phyloP scores from a whole-genome alignment of 768 basidiomycete genomes.

The Xerocomellus intermedius region DNA sequence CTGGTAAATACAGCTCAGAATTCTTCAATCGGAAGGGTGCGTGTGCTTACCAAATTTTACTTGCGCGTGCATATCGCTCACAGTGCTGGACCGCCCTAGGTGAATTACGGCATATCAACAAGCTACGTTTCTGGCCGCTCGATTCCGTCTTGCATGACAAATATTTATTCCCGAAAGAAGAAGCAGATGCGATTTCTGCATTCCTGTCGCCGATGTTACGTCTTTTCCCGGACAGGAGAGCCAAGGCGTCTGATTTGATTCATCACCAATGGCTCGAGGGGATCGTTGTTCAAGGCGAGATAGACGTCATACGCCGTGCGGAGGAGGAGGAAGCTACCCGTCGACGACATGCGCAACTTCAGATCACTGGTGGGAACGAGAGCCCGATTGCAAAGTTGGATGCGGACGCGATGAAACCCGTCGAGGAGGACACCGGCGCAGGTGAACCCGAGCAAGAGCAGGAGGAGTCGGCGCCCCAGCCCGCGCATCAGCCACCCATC shows the following conservation, averaged over 20 bases:
- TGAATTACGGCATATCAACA: slow-evolving; percentile 92
- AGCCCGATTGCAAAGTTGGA: slow-evolving; percentile 29
- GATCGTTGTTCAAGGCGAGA: slow-evolving; percentile 84
- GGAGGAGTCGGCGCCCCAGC: slow-evolving; percentile 1
- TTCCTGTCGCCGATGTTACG: slow-evolving; percentile 91
- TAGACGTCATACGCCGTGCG: slow-evolving; percentile 71
- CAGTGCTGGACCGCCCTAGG: slow-evolving; percentile 35
- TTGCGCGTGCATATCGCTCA: slow-evolving; percentile 3
- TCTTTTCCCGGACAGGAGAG: slow-evolving; percentile 84
- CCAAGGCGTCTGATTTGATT: slow-evolving; percentile 80
- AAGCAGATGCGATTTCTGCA: slow-evolving; percentile 76
- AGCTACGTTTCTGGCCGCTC: slow-evolving; percentile 90
- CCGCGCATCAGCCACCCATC: slow-evolving; percentile 30
- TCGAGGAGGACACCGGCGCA: slow-evolving; percentile 44
- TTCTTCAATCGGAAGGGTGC: slow-evolving; percentile 96
- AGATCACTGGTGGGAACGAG: slow-evolving; percentile 5
- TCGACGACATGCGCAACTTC: slow-evolving; percentile 18
- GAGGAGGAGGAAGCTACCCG: slow-evolving; percentile 49
- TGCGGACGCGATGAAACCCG: slow-evolving; percentile 71
- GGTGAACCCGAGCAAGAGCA: slow-evolving; percentile 13
- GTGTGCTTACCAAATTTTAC: slow-evolving; percentile 18
- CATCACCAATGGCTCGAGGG: slow-evolving; percentile 88
- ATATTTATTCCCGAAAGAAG: slow-evolving; percentile 84
- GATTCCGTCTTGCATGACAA: slow-evolving; percentile 86
- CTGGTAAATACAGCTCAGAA: slow-evolving; percentile 90